Percentiles rank a stretch among this genome's conserved stretches.
phyloP scores from a whole-genome alignment of 331 rosid species.

The Prunus yedoensis region DNA sequence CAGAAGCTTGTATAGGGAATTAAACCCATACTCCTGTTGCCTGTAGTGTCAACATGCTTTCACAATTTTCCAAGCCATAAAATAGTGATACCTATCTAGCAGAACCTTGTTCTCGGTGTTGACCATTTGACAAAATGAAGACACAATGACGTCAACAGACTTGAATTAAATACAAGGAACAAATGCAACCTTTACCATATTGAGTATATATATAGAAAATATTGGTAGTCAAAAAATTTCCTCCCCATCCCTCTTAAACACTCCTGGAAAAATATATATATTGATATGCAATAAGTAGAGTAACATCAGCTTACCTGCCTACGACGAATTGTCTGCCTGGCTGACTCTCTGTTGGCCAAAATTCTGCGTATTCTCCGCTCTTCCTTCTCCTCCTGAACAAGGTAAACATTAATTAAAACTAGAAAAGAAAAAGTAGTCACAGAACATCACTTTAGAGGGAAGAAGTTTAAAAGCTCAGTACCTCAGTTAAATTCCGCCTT shows the following conservation, averaged over 20 bases:
- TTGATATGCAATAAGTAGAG: conserved; percentile 3
- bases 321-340: conserved; percentile 95
- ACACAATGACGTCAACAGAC: neutral
- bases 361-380: conserved; percentile 78
- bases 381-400: conserved; percentile 81
- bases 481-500: conserved; percentile 86
- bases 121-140: neutral
- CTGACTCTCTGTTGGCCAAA: conserved; percentile 94
- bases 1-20: neutral
- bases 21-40: neutral
- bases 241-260: too few relatives aligned
- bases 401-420: conserved; percentile 9
- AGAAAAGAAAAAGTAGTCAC: neutral
- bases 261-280: too few relatives aligned
- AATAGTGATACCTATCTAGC: neutral
- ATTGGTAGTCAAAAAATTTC: too few relatives aligned
- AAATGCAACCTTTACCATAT: too few relatives aligned
- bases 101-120: neutral
- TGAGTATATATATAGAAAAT: too few relatives aligned
- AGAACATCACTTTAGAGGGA: conserved; percentile 9
- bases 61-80: neutral
- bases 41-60: neutral
- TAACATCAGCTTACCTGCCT: conserved; percentile 62
- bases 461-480: conserved; percentile 26
- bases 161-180: neutral